A percentile compares a stretch with the other conserved stretches of the same genome.
These are phyloP conservation scores for Fusarium subglutinans DNA, from an alignment of 2,329 filamentous ascomycete species.

Conservation along the genomic window DNA sequence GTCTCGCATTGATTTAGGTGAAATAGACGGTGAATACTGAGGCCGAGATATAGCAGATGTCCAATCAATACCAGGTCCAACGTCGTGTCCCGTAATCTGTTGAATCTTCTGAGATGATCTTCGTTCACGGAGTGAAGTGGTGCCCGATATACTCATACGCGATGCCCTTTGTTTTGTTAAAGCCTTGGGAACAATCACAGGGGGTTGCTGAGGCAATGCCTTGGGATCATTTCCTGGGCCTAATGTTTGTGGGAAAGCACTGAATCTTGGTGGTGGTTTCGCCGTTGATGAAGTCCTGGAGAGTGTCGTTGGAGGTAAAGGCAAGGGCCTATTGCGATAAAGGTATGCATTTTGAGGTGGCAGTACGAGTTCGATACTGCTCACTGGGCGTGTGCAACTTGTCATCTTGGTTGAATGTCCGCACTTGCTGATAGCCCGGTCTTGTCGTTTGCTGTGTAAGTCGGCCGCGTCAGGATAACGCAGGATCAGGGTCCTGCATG, in stretches of 20 bases:
- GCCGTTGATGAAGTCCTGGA: conserved; percentile 10
- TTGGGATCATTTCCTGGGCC: conserved; percentile 35
- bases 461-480: conserved; percentile 1
- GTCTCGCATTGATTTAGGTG: conserved; percentile 29
- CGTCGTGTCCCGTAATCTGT: conserved; percentile 53
- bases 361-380: conserved; percentile 28
- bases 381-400: conserved; percentile 22
- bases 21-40: conserved; percentile 31
- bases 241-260: conserved; percentile 24
- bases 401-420: conserved; percentile 18
- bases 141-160: conserved; percentile 30
- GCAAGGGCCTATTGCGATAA: conserved; percentile 36
- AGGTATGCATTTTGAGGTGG: conserved; percentile 38
- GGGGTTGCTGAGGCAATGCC: conserved; percentile 25
- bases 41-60: conserved; percentile 1
- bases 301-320: conserved; percentile 27
- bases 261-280: conserved; percentile 24
- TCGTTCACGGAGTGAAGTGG: conserved; percentile 30
- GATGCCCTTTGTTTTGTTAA: conserved; percentile 27
- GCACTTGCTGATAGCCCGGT: not conserved
- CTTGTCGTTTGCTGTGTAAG: not conserved
- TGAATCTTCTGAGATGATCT: conserved; percentile 52
- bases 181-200: conserved; percentile 12
- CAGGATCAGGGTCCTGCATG: conserved; percentile 20
- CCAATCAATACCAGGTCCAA: conserved; percentile 43